Conservation (phyloP, 345 rosid genomes). For the Rubroshorea leprosula region DNA sequence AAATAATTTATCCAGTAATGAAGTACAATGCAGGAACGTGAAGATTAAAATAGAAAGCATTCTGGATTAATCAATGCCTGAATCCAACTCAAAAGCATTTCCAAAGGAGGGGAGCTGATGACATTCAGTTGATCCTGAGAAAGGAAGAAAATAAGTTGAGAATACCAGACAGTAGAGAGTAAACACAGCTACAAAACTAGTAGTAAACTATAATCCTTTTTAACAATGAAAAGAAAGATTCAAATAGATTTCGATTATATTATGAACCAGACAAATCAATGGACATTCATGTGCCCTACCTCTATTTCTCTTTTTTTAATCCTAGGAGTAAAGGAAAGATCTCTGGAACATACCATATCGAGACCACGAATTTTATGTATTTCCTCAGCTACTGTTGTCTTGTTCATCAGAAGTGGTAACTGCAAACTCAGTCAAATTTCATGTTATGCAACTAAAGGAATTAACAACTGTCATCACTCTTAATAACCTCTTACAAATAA, state of each 20-base stretch:
- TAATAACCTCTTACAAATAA: neutral
- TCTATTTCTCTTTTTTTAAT: neutral
- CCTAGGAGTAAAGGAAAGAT: neutral
- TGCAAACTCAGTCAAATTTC: constrained; percentile 27
- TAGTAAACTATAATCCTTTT: neutral
- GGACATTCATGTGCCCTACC: neutral
- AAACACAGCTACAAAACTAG: neutral
- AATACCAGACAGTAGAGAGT: neutral
- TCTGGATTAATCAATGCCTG: constrained; percentile 35
- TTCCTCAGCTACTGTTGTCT: constrained; percentile 48
- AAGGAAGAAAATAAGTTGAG: constrained; percentile 3
- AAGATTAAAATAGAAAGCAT: too few species aligned
- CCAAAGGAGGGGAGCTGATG: constrained; percentile 37
- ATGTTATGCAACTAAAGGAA: constrained; percentile 1
- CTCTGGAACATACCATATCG: constrained; percentile 43
- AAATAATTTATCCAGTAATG: constrained; percentile 3
- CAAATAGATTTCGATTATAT: neutral
- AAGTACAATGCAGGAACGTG: too few species aligned
- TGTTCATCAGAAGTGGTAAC: constrained; percentile 76
- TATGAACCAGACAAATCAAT: neutral
- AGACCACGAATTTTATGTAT: constrained; percentile 42
- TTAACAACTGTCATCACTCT: constrained; percentile 4
- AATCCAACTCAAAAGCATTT: constrained; percentile 73
- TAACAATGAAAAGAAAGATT: neutral
- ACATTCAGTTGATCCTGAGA: constrained; percentile 33